Base-by-base conservation (phyloP, 2,329 filamentous ascomycete species). In the Hirsutella rhossiliensis region DNA sequence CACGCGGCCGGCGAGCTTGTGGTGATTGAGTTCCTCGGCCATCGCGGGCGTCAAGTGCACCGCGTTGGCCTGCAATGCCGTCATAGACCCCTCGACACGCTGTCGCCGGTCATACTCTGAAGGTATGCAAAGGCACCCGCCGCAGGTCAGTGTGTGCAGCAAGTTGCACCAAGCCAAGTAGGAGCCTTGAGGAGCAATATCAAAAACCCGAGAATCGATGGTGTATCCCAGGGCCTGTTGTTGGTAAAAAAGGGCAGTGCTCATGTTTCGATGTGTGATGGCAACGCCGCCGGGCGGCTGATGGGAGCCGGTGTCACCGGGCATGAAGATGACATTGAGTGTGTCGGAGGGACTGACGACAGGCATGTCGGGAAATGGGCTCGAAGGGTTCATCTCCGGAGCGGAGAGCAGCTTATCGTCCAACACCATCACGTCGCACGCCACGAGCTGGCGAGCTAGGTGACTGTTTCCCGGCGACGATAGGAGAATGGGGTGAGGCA, bases 111-210 rank as follows among this genome's bases (percentile, higher is more conserved):
- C 41, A 18, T 19, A 13, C 5, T 38, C 32, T 3, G 41, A 38
- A 17, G 27, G 43, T 40, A 46, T 38, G 19, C 41, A 43, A 7
- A 46, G 44, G 17, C 44, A 46, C 11, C 44, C 44, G 8, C 40
- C 44, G 17, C 11, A 34, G 13, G 37, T 29, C 17, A 43, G 31
- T 8, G 44, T 43, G 17, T 46, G 36, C 27, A 46, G 19, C n/a
- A 46, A 17, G 23, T 40, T 42, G 23, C 44, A 46, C 44, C 44
- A 46, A 23, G 41, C 36, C 11, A 43, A 19, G 18, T 40, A 42
- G 8, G 44, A 46, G 11, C 40, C 41, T 12, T 36, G 31, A 8
- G 44, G 40, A 2, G 41, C 34, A 15, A 29, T 18, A 18, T 46
- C 40, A 34, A 46, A 13, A 18, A 32, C 36, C 4, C 40, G 41